Evolutionary conservation across 2,329 filamentous ascomycete genomes (phyloP).

Genomic region (Ilyonectria destructans): DNA sequence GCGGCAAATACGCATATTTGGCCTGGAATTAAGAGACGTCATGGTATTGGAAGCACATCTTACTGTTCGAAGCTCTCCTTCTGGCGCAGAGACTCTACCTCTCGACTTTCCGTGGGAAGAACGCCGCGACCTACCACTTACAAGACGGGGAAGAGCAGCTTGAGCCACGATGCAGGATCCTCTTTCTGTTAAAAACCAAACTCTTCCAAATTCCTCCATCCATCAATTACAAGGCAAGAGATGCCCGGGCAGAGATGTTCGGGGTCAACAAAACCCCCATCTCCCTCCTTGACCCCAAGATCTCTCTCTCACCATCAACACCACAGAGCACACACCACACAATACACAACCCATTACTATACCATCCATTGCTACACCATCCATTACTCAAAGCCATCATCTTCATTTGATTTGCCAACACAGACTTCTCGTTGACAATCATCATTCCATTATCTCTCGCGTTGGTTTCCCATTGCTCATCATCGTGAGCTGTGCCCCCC

Average conservation of each 20-base stretch:
- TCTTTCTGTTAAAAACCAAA: background rate
- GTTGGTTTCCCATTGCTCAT: background rate
- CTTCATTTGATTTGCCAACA: background rate
- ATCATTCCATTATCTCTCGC: background rate
- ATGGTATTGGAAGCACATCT: too few relatives aligned
- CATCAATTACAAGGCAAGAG: background rate
- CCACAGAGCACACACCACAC: background rate
- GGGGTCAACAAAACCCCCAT: constrained; percentile 6
- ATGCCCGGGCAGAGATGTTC: background rate
- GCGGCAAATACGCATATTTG: too few relatives aligned
- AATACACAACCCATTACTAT: background rate
- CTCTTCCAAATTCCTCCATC: background rate
- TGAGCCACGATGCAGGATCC: background rate
- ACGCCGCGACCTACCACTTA: background rate
- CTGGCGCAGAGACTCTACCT: background rate
- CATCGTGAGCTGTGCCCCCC: background rate
- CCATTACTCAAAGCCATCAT: constrained; percentile 9
- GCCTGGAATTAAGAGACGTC: too few relatives aligned
- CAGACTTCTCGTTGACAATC: background rate
- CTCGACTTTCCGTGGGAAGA: background rate
- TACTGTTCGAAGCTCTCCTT: background rate
- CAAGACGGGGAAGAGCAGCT: background rate
- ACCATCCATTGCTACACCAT: constrained; percentile 6
- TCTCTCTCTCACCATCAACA: constrained; percentile 9
- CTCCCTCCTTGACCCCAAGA: background rate